A percentile compares a stretch with the other conserved stretches of the same genome.
Evolutionary conservation across 768 basidiomycete genomes (phyloP).

Genomic region (Mycena sanguinolenta): DNA sequence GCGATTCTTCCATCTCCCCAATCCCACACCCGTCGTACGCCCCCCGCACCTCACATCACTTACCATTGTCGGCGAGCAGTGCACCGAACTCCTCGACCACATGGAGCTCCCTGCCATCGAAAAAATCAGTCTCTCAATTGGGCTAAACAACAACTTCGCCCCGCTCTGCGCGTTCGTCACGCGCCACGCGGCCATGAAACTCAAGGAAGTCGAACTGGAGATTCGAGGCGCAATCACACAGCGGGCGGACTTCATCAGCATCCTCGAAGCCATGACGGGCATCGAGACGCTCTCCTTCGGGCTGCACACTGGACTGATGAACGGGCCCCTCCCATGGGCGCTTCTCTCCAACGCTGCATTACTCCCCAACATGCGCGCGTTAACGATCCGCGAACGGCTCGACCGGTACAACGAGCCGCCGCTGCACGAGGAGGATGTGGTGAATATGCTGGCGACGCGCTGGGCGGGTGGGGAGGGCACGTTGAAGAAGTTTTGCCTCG

Average conservation of each 20-base stretch:
- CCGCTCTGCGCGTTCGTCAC: conserved; percentile 24
- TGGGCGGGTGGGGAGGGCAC: conserved; percentile 5
- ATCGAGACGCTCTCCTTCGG: conserved; percentile 14
- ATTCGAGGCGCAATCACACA: conserved; percentile 4
- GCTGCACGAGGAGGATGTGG: conserved; percentile 8
- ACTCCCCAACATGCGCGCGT: conserved; percentile 16
- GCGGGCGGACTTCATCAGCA: conserved; percentile 6
- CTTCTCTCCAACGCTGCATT: conserved; percentile 8
- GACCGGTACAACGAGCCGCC: conserved; percentile 34
- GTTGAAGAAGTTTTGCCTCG: conserved; percentile 20
- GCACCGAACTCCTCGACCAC: conserved; percentile 17
- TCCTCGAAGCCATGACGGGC: conserved; percentile 10
- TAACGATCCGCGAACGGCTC: conserved; percentile 30
- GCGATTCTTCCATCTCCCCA: conserved; percentile 14
- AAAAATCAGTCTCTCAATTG: conserved; percentile 15
- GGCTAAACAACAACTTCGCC: conserved; percentile 2
- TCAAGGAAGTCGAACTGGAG: conserved; percentile 12
- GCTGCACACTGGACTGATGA: conserved; percentile 28
- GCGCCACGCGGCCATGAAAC: conserved; percentile 9
- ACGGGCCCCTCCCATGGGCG: conserved; percentile 17
- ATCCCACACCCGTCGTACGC: neutral
- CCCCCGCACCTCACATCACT: conserved; percentile 20
- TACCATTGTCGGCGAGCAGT: conserved; percentile 20
- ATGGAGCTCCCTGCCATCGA: conserved; percentile 17
- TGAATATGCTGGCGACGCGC: conserved; percentile 26